phyloP scores from a whole-genome alignment of 805 yeast genomes.

The Hanseniaspora clermontiae region DNA sequence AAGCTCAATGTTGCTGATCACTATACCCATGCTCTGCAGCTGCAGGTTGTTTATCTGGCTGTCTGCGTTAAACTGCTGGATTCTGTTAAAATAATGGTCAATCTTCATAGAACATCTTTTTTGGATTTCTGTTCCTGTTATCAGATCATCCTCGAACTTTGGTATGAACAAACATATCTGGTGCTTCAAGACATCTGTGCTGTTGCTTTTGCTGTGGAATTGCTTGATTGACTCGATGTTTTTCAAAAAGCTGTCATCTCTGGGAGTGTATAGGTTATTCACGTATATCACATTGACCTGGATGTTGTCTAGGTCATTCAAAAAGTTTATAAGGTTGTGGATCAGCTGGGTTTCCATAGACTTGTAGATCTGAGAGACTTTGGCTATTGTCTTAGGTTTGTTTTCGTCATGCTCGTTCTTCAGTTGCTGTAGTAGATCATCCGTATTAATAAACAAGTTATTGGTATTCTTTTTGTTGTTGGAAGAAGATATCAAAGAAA shows the following conservation, averaged over 20 bases:
- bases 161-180: conserved; percentile 8
- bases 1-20: conserved; percentile 5
- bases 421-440: not conserved
- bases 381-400: not conserved
- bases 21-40: conserved; percentile 2
- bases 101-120: conserved; percentile 11
- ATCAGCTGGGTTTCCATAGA: not conserved
- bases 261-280: conserved; percentile 2
- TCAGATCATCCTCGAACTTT: not conserved
- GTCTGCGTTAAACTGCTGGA: conserved; percentile 4
- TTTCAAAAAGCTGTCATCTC: conserved; percentile 6
- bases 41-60: not conserved
- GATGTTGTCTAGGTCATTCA: not conserved
- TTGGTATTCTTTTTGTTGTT: conserved; percentile 1
- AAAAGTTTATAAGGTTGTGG: not conserved
- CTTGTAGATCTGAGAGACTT: not conserved
- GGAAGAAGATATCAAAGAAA: conserved; percentile 1
- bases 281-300: conserved; percentile 5
- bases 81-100: conserved; percentile 1
- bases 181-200: not conserved
- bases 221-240: not conserved
- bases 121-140: conserved; percentile 8
- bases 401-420: not conserved
- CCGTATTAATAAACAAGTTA: conserved; percentile 5
- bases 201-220: not conserved